Percentiles rank a stretch among this genome's conserved stretches.
These are phyloP conservation scores for Delphinella strobiligena DNA, from an alignment of 2,329 filamentous ascomycete species.

Conservation along the genomic window DNA sequence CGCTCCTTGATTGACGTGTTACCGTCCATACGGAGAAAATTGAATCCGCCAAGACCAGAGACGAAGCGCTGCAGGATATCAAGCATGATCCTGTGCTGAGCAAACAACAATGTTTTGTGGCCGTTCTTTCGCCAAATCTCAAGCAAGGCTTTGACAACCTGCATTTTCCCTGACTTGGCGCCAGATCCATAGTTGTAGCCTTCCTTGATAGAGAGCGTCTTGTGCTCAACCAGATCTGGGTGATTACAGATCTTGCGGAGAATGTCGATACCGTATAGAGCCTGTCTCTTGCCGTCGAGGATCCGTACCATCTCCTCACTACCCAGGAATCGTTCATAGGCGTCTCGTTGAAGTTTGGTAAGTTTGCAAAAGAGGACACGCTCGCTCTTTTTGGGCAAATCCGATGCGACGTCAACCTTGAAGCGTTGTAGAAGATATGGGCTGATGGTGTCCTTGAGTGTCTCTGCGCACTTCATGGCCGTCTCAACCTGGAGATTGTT, in stretches of 20 bases:
- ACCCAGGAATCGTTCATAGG: conserved; percentile 68
- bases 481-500: conserved; percentile 91
- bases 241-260: conserved; percentile 97
- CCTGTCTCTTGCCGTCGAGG: conserved; percentile 59
- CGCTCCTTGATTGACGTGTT: conserved; percentile 76
- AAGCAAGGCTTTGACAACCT: conserved; percentile 78
- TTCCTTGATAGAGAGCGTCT: conserved; percentile 42
- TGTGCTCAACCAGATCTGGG: conserved; percentile 71
- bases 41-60: conserved; percentile 52
- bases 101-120: conserved; percentile 88
- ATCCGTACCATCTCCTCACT: conserved; percentile 84
- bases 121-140: conserved; percentile 85
- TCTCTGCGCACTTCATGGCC: conserved; percentile 86
- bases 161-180: conserved; percentile 85
- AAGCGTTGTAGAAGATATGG: conserved; percentile 86
- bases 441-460: conserved; percentile 83
- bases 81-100: conserved; percentile 88
- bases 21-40: conserved; percentile 86
- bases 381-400: conserved; percentile 90
- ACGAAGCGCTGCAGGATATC: conserved; percentile 85
- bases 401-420: conserved; percentile 86
- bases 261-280: conserved; percentile 81
- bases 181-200: conserved; percentile 68
- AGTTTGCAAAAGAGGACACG: conserved; percentile 94
- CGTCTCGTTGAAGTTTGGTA: conserved; percentile 63